Evolutionary conservation across 768 basidiomycete species (phyloP).

Genomic region (Termitomyces sp.): DNA sequence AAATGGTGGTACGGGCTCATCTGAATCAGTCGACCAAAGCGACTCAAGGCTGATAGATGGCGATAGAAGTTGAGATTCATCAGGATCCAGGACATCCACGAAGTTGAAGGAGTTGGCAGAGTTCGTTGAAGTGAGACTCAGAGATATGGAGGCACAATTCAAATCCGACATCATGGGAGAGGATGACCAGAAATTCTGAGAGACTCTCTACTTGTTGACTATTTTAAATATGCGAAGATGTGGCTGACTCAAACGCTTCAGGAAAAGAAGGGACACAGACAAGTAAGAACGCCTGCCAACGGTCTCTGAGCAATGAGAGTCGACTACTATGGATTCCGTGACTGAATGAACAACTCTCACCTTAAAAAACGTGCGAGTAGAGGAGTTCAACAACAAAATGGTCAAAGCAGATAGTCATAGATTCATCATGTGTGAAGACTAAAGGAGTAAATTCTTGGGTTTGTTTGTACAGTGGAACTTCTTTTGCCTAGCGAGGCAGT

Average conservation of each 20-base stretch:
- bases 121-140: conserved; percentile 6
- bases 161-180: conserved; percentile 6
- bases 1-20: conserved; percentile 13
- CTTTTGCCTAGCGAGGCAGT: too few species aligned
- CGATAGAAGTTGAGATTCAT: conserved; percentile 11
- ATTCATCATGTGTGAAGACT: neutral
- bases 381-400: neutral
- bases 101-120: conserved; percentile 10
- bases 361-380: neutral
- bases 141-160: neutral
- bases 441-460: neutral
- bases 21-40: conserved; percentile 13
- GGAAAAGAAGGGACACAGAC: neutral
- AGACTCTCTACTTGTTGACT: neutral
- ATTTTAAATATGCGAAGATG: conserved; percentile 1
- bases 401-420: neutral
- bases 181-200: neutral
- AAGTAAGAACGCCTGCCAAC: neutral
- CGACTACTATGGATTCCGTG: neutral
- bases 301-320: neutral
- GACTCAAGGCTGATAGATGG: conserved; percentile 13
- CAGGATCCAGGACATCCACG: conserved; percentile 4
- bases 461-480: too few species aligned
- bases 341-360: neutral
- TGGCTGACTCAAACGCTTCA: neutral